These are phyloP conservation scores for Ottelia alismoides DNA, from an alignment of 106 monocot genomes.

Conservation along the genomic window DNA sequence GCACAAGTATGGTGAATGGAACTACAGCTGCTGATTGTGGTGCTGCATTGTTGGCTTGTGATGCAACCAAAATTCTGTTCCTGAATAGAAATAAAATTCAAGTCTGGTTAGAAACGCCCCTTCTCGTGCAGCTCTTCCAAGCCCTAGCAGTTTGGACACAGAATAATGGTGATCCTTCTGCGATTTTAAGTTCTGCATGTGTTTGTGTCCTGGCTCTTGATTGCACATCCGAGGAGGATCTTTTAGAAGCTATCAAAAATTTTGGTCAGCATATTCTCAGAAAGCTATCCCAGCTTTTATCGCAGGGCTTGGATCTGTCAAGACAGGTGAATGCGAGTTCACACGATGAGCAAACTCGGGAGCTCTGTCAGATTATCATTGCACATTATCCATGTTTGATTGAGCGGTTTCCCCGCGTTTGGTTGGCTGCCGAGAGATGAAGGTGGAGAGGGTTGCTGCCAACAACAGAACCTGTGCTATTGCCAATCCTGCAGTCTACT, in stretches of 20 bases:
- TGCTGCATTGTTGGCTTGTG: slow-evolving; percentile 66
- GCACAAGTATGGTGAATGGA: slow-evolving; percentile 27
- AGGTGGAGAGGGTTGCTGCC: no score
- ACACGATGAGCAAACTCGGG: no score
- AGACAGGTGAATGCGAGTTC: no score
- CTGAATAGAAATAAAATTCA: slow-evolving; percentile 40
- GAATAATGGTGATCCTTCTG: slow-evolving; percentile 28
- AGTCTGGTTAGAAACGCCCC: slow-evolving; percentile 24
- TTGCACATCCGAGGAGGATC: slow-evolving; percentile 57
- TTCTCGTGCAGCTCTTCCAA: slow-evolving; percentile 32
- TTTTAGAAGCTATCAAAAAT: slow-evolving; percentile 31
- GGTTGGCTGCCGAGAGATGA: no score
- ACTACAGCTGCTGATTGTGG: slow-evolving; percentile 26
- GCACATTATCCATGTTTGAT: no score
- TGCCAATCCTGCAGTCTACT: no score
- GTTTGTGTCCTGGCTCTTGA: slow-evolving; percentile 62
- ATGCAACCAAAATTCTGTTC: slow-evolving; percentile 72
- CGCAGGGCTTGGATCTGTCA: no score
- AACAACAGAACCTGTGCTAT: no score
- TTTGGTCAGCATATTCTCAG: no score
- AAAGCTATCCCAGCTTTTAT: no score
- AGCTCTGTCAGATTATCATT: no score
- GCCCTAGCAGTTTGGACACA: slow-evolving; percentile 61
- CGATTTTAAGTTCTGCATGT: slow-evolving; percentile 50
- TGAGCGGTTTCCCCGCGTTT: no score